These are phyloP conservation scores for Komagataella ulmi DNA, from an alignment of 805 yeast species.

Conservation along the genomic window DNA sequence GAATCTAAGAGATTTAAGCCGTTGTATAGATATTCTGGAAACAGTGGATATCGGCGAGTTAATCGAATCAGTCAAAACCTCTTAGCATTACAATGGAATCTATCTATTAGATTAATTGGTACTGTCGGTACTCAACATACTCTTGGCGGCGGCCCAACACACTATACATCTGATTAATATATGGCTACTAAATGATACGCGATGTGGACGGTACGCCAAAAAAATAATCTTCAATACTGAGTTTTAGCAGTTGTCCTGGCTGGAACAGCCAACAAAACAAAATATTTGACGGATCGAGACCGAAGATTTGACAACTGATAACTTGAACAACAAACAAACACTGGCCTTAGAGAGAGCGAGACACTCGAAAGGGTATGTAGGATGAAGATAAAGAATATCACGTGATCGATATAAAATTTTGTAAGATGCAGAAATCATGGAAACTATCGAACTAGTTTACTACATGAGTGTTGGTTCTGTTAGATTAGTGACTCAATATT, in stretches of 20 bases:
- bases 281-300: too few relatives aligned
- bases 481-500: background rate
- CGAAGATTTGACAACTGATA: too few relatives aligned
- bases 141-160: too few relatives aligned
- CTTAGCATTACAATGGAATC: background rate
- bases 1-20: slow-evolving; percentile 68
- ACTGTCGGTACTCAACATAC: background rate
- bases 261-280: too few relatives aligned
- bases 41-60: slow-evolving; percentile 8
- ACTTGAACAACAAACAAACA: background rate
- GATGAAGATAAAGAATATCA: background rate
- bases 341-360: background rate
- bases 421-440: background rate
- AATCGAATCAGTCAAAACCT: background rate
- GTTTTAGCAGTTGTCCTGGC: too few relatives aligned
- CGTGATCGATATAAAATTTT: background rate
- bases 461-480: background rate
- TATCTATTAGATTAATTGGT: background rate
- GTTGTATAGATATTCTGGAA: slow-evolving; percentile 21
- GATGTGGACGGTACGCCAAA: too few relatives aligned
- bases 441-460: background rate
- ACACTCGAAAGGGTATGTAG: background rate
- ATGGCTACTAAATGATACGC: too few relatives aligned
- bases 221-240: too few relatives aligned
- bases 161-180: background rate